Conservation (phyloP, 768 basidiomycete species). For the Suillus subaureus region DNA sequence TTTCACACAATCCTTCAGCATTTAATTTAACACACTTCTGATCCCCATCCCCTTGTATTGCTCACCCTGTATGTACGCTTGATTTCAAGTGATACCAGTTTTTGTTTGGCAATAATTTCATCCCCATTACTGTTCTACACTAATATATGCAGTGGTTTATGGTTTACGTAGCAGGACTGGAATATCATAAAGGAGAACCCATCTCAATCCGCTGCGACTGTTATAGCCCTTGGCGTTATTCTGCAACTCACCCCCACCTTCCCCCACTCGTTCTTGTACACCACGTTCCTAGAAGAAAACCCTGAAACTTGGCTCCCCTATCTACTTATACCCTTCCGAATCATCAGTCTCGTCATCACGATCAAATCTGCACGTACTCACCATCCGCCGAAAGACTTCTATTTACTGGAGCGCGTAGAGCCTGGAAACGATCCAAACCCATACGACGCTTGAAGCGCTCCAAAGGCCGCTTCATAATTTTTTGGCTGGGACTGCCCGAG, state of each 20-base stretch:
- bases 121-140: slow-evolving; percentile 5
- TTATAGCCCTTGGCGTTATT: neutral
- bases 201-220: neutral
- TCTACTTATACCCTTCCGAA: neutral
- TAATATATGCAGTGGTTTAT: slow-evolving; percentile 8
- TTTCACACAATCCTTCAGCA: neutral
- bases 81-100: slow-evolving; percentile 10
- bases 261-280: neutral
- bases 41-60: neutral
- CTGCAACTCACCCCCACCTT: neutral
- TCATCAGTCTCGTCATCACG: neutral
- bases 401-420: slow-evolving; percentile 2
- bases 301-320: neutral
- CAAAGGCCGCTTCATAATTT: slow-evolving; percentile 10
- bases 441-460: slow-evolving; percentile 6
- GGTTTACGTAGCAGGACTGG: neutral
- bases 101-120: slow-evolving; percentile 2
- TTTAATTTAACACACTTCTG: slow-evolving; percentile 5
- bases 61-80: slow-evolving; percentile 4
- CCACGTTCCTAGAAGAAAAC: neutral
- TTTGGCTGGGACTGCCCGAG: slow-evolving; percentile 2
- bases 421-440: slow-evolving; percentile 1
- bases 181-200: neutral
- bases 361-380: neutral
- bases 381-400: neutral